Base-by-base conservation (phyloP, 1,284 basidiomycete species). In the Gomphus sp. region DNA sequence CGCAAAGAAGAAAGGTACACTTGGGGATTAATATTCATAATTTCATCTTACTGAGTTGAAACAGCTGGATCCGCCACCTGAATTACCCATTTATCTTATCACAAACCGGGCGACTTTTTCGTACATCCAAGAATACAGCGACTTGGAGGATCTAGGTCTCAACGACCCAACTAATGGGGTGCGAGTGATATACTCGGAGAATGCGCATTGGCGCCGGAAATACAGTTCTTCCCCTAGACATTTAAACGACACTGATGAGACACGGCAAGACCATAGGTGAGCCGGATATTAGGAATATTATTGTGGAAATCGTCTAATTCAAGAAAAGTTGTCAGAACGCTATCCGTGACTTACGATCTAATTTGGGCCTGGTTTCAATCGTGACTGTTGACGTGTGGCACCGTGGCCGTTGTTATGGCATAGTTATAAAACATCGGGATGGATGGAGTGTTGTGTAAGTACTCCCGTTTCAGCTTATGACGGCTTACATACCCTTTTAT, bases 391-490 rank as follows among this genome's bases (percentile, higher is more conserved):
- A 83, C 41, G 88, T 95, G 2, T 68, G 73, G n/a, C 93, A 96
- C 70, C 77, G 85, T 9, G 84, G 84, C 43, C 73, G 74, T 47
- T 89, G 87, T 53, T 90, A 84, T 70, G 93, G 91, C 1, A 71
- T 80, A 6, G 79, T 88, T 34, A 70, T 95, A 48, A 77, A 79
- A 49, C 86, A 90, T 68, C 62, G 65, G 10, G 82, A 86, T 54
- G 89, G 86, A 1, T 95, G 92, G 91, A 88, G 87, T 63, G 74
- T 93, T 18, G 86, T 84, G 87, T 93, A 67, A 58, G 87, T 73
- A 64, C 18, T 22, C 41, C 41, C 16, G 52, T 47, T 7, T 28
- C 65, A 65, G 10, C n/a, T 62, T 63, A 64, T 62, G 66, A 25
- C 65, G 66, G 43, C 37, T 47, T 47, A 47, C 50, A 37, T n/a